Evolutionary conservation across 75 land plant species (phyloP), one percentile per base, ranked within the genome.

Genomic region (Azolla pinnata): DNA sequence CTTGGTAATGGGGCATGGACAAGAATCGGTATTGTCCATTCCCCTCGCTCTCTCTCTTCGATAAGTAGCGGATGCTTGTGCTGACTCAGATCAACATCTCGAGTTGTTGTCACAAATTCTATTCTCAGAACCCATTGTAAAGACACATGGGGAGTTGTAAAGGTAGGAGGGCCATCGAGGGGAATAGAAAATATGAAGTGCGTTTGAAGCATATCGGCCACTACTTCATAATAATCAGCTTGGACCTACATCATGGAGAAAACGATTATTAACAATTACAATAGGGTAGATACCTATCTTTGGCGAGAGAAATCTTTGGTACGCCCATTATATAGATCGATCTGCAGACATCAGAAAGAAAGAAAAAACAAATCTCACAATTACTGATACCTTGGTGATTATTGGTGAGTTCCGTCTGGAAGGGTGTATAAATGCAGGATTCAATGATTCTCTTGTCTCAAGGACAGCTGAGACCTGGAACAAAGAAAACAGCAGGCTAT

Each of bases 111-210:
- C 42, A 88, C 71, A 54, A 92, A 92, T 63, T 92, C 97, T 74
- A 92, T 88, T 1, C 90, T 83, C 19, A 92, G 90, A 52, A 81
- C 65, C 97, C 97, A 92, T 48, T 85, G 80, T 4, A 88, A 80
- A 21, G 97, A 73, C 23, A 92, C 57, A 47, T 80, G 75, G 23
- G 84, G 87, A 9, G 97, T 88, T 24, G 87, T 71, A 61, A 92
- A 88, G 9, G 89, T 78, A 74, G 84, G 84, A 0, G 97, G 97
- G 0, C 97, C 97, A 75, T 92, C 97, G 44, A 78, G 68, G 9
- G 97, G 97, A 52, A 92, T 75, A 16, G 96, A 92, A 48, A 92
- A 85, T 21, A 92, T 66, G 61, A 88, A 88, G 63, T 91, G 82
- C 21, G 97, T 85, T 66, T 92, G 96, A 29, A 74, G 53, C 57